phyloP scores from a whole-genome alignment of 495 filamentous ascomycete species.

The Platismatia glauca region DNA sequence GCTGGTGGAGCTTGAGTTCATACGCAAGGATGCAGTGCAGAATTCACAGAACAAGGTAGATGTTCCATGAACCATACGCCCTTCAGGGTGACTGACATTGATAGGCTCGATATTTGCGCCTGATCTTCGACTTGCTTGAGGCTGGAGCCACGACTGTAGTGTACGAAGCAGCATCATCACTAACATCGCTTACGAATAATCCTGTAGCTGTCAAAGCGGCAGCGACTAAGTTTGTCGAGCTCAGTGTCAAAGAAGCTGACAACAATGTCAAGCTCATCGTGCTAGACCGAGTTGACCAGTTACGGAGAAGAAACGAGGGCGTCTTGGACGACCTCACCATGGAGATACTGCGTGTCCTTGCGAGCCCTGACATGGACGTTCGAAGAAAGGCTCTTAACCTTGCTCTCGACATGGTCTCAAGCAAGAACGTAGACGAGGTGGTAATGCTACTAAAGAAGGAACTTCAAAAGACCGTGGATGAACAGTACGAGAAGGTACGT shows the following conservation, averaged over 20 bases:
- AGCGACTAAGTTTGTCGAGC: constrained; percentile 89
- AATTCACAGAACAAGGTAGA: constrained; percentile 86
- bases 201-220: constrained; percentile 97
- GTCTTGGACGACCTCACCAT: constrained; percentile 93
- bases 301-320: constrained; percentile 86
- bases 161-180: constrained; percentile 96
- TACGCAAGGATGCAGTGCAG: constrained; percentile 92
- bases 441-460: constrained; percentile 96
- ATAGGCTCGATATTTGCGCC: constrained; percentile 68
- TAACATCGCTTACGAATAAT: constrained; percentile 89
- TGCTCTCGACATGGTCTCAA: constrained; percentile 94
- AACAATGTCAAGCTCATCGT: constrained; percentile 99
- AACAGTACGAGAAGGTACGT: constrained; percentile 79
- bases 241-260: constrained; percentile 92
- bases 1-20: constrained; percentile 90
- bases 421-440: constrained; percentile 98
- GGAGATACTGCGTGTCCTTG: constrained; percentile 94
- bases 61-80: background rate
- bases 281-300: constrained; percentile 84
- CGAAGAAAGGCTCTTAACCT: constrained; percentile 85
- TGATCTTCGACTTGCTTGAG: constrained; percentile 96
- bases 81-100: background rate
- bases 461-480: constrained; percentile 92
- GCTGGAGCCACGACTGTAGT: constrained; percentile 89
- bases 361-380: constrained; percentile 93